Evolutionary conservation across 2,329 filamentous ascomycete species (phyloP).

Genomic region (Colletotrichum kahawae): DNA sequence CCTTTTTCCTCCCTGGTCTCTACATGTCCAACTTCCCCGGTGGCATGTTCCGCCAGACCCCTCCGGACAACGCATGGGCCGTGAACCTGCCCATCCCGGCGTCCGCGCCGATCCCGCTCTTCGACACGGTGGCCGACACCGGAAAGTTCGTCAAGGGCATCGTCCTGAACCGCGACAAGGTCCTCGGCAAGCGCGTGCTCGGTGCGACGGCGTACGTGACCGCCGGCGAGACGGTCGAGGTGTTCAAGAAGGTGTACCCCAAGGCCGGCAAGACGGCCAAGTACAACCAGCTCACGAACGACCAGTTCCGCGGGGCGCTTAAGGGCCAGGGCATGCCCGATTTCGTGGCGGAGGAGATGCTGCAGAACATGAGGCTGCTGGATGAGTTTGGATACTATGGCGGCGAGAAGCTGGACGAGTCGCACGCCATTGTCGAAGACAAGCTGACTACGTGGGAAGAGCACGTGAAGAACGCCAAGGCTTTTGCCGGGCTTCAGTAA

Average conservation of each 20-base stretch:
- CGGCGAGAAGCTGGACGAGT: slow-evolving; percentile 36
- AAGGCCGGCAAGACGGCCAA: slow-evolving; percentile 37
- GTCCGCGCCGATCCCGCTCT: slow-evolving; percentile 35
- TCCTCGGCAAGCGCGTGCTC: slow-evolving; percentile 37
- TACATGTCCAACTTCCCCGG: slow-evolving; percentile 58
- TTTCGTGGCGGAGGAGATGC: slow-evolving; percentile 38
- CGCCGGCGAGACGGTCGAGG: slow-evolving; percentile 33
- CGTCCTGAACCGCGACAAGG: slow-evolving; percentile 24
- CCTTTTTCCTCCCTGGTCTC: slow-evolving; percentile 57
- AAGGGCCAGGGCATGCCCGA: slow-evolving; percentile 22
- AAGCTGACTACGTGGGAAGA: slow-evolving; percentile 43
- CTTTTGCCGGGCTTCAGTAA: slow-evolving; percentile 41
- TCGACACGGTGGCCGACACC: slow-evolving; percentile 42
- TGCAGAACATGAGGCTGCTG: slow-evolving; percentile 48
- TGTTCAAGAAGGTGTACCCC: slow-evolving; percentile 33
- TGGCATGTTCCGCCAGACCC: slow-evolving; percentile 30
- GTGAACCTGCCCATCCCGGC: slow-evolving; percentile 35
- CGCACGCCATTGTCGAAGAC: slow-evolving; percentile 36
- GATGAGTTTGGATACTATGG: slow-evolving; percentile 46
- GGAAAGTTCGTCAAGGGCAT: slow-evolving; percentile 42
- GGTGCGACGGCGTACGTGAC: slow-evolving; percentile 42
- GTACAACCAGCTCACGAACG: slow-evolving; percentile 34
- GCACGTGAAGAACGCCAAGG: slow-evolving; percentile 36
- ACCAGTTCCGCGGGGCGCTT: slow-evolving; percentile 40
- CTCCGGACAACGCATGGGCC: slow-evolving; percentile 35